Percentiles rank a stretch among this genome's conserved stretches.
Conservation (phyloP, 768 basidiomycete species). For the Jaapia argillacea region DNA sequence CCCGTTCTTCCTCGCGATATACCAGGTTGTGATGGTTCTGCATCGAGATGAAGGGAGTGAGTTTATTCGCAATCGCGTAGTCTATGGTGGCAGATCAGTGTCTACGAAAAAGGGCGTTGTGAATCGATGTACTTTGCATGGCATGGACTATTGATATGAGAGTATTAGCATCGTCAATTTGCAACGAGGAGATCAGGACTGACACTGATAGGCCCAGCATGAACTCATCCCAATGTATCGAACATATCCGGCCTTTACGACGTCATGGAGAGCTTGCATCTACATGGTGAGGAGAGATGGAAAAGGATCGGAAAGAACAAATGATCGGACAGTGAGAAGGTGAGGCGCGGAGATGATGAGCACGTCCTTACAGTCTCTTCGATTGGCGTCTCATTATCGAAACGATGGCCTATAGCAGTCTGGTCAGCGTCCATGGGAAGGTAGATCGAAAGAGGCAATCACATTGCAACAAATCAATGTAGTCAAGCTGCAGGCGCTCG, state of each 20-base stretch:
- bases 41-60: conserved; percentile 36
- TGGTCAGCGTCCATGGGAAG: too few relatives aligned
- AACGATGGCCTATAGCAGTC: conserved; percentile 23
- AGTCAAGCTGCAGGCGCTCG: conserved; percentile 60
- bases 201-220: conserved; percentile 21
- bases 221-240: conserved; percentile 26
- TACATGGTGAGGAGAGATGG: conserved; percentile 1
- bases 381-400: conserved; percentile 31
- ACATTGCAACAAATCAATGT: conserved; percentile 67
- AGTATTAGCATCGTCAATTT: neutral
- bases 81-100: conserved; percentile 4
- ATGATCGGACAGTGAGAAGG: too few relatives aligned
- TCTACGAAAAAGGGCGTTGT: neutral
- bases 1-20: conserved; percentile 34
- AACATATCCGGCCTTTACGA: conserved; percentile 29
- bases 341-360: too few relatives aligned
- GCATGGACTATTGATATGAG: conserved; percentile 11
- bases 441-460: too few relatives aligned
- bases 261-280: conserved; percentile 34
- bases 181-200: conserved; percentile 1
- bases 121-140: conserved; percentile 14
- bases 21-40: conserved; percentile 33
- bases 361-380: conserved; percentile 24
- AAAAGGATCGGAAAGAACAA: neutral
- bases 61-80: conserved; percentile 18